Conservation (phyloP, 441 rosid species). For the Monsonia emarginata region DNA sequence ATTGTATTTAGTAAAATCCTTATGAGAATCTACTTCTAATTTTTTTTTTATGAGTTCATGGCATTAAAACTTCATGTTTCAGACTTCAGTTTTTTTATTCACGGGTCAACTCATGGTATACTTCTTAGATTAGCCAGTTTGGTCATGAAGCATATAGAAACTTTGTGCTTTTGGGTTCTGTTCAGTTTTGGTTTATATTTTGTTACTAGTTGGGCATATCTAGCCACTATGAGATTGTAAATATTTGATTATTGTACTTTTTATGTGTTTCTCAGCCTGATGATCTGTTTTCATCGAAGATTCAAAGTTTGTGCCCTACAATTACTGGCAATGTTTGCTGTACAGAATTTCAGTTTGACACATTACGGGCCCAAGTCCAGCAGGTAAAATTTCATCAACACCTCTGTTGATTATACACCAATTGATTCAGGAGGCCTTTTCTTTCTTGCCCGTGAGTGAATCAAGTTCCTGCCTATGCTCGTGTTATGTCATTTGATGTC, state of each 20-base stretch:
- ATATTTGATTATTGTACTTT: conserved; percentile 9
- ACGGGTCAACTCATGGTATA: not conserved
- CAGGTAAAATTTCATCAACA: conserved; percentile 39
- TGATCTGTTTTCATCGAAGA: conserved; percentile 73
- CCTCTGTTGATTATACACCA: not conserved
- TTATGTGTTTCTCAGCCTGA: conserved; percentile 49
- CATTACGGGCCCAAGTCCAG: conserved; percentile 75
- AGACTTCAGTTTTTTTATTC: not conserved
- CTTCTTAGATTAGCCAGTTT: not conserved
- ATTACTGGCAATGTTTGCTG: conserved; percentile 89
- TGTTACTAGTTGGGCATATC: not conserved
- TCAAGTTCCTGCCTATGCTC: not conserved
- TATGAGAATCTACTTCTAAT: not conserved
- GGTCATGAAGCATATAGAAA: not conserved
- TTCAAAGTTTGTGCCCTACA: conserved; percentile 93
- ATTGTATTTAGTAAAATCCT: not conserved
- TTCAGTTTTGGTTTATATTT: not conserved
- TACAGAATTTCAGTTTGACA: conserved; percentile 72
- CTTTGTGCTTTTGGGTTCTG: not conserved
- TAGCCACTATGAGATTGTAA: not conserved
- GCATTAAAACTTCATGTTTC: not conserved
- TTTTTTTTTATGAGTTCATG: not conserved
- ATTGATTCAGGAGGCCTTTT: not conserved
- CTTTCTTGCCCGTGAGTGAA: not conserved
- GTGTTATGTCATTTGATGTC: not conserved